Percentiles rank a stretch among this genome's conserved stretches.
Evolutionary conservation across 768 basidiomycete species (phyloP).

Genomic region (Tubosaeta brunneosetosa): DNA sequence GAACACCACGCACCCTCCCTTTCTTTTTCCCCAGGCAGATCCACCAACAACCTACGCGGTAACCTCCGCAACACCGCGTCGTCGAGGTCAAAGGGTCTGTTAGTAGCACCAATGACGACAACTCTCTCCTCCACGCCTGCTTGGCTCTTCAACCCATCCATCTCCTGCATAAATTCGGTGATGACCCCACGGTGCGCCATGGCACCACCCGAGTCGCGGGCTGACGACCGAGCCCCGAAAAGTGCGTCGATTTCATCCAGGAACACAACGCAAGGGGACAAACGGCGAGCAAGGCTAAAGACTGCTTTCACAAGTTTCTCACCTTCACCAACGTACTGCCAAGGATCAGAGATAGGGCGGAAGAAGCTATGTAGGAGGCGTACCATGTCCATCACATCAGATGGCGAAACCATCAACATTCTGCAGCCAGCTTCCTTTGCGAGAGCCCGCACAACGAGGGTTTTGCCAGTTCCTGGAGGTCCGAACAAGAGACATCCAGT

Average conservation of each 20-base stretch:
- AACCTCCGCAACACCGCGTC: slow-evolving; percentile 89
- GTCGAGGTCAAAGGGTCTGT: slow-evolving; percentile 85
- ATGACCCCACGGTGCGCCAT: slow-evolving; percentile 84
- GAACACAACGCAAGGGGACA: slow-evolving; percentile 92
- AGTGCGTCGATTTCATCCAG: slow-evolving; percentile 93
- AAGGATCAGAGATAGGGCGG: not conserved
- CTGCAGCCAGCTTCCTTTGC: slow-evolving; percentile 92
- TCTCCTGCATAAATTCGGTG: slow-evolving; percentile 94
- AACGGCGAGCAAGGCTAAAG: slow-evolving; percentile 77
- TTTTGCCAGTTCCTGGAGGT: slow-evolving; percentile 92
- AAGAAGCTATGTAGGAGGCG: slow-evolving; percentile 13
- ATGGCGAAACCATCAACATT: slow-evolving; percentile 87
- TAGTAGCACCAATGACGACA: slow-evolving; percentile 92
- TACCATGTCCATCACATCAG: slow-evolving; percentile 96
- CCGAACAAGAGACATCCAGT: slow-evolving; percentile 89
- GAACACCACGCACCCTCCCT: slow-evolving; percentile 58
- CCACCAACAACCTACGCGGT: slow-evolving; percentile 81
- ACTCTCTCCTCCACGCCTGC: slow-evolving; percentile 62
- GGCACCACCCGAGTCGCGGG: slow-evolving; percentile 70
- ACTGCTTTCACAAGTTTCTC: slow-evolving; percentile 87
- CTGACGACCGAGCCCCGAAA: slow-evolving; percentile 79
- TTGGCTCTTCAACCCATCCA: slow-evolving; percentile 82
- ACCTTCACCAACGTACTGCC: slow-evolving; percentile 81
- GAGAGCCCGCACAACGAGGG: slow-evolving; percentile 81
- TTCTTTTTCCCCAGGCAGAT: slow-evolving; percentile 83